A percentile compares a stretch with the other conserved stretches of the same genome.
Evolutionary conservation across 352 stramenopile genomes (phyloP).

Genomic region (Phytophthora pisi): DNA sequence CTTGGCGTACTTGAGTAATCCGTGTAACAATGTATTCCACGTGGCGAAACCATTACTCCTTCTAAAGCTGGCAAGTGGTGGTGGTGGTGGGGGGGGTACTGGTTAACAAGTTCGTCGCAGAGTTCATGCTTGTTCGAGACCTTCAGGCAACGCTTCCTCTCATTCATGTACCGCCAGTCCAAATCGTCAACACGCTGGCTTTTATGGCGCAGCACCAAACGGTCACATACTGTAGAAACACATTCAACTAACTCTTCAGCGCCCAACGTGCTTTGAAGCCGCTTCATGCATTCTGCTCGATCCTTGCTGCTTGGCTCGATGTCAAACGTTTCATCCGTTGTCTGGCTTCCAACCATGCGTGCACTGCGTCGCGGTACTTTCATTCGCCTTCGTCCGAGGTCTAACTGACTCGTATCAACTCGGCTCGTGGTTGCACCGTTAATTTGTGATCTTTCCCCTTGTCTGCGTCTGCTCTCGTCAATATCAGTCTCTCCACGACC

Average conservation of each 20-base stretch:
- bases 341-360: too few relatives aligned
- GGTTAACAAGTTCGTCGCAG: background rate
- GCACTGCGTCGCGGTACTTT: too few relatives aligned
- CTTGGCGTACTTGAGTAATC: background rate
- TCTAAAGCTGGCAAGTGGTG: background rate
- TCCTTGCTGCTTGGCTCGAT: too few relatives aligned
- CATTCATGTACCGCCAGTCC: background rate
- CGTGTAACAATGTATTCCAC: slow-evolving; percentile 1
- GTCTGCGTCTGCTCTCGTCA: too few relatives aligned
- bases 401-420: too few relatives aligned
- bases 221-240: slow-evolving; percentile 10
- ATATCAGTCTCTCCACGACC: too few relatives aligned
- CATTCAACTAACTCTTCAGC: slow-evolving; percentile 1
- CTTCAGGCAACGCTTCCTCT: background rate
- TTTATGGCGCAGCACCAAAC: background rate
- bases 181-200: background rate
- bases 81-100: slow-evolving; percentile 1
- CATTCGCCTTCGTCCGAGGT: too few relatives aligned
- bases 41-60: background rate
- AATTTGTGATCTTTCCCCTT: too few relatives aligned
- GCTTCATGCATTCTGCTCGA: background rate
- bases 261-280: background rate
- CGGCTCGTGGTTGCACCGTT: too few relatives aligned
- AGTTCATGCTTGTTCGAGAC: background rate
- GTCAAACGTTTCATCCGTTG: too few relatives aligned